These are phyloP conservation scores for Abrus pulchellus DNA, from an alignment of 306 rosid species.

Conservation along the genomic window DNA sequence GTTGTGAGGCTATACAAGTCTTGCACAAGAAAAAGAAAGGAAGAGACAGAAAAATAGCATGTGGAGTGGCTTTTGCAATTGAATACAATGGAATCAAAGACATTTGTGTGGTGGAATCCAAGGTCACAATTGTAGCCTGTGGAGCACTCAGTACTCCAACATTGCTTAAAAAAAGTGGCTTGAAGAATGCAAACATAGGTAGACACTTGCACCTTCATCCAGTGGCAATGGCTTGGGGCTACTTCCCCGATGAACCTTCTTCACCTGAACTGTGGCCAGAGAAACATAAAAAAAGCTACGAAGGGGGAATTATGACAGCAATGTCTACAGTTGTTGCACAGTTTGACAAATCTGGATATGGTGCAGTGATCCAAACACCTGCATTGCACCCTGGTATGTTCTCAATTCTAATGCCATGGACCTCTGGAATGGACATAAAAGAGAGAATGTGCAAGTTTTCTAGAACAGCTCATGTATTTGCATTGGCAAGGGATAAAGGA, in stretches of 20 bases:
- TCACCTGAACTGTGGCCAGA: constrained; percentile 60
- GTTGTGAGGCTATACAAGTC: constrained; percentile 68
- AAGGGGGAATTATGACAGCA: constrained; percentile 94
- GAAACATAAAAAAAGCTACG: constrained; percentile 72
- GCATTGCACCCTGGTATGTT: constrained; percentile 85
- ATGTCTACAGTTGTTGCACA: constrained; percentile 74
- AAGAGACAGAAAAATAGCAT: constrained; percentile 49
- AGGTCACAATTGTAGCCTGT: constrained; percentile 78
- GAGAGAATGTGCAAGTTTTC: constrained; percentile 72
- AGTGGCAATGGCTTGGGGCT: constrained; percentile 85
- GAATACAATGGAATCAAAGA: constrained; percentile 57
- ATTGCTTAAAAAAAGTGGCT: constrained; percentile 70
- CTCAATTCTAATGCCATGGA: constrained; percentile 85
- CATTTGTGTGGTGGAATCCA: constrained; percentile 71
- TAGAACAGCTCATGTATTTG: constrained; percentile 80
- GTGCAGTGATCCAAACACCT: constrained; percentile 82
- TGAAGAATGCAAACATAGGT: constrained; percentile 76
- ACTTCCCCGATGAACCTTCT: constrained; percentile 69
- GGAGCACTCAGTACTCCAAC: constrained; percentile 84
- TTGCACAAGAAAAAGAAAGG: constrained; percentile 59
- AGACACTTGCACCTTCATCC: constrained; percentile 83
- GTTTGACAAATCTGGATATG: constrained; percentile 64
- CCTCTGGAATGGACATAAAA: constrained; percentile 67
- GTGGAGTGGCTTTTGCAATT: constrained; percentile 65
- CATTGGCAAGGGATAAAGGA: constrained; percentile 81